Base-by-base conservation (phyloP, 768 basidiomycete species). In the Suillus subalutaceus region DNA sequence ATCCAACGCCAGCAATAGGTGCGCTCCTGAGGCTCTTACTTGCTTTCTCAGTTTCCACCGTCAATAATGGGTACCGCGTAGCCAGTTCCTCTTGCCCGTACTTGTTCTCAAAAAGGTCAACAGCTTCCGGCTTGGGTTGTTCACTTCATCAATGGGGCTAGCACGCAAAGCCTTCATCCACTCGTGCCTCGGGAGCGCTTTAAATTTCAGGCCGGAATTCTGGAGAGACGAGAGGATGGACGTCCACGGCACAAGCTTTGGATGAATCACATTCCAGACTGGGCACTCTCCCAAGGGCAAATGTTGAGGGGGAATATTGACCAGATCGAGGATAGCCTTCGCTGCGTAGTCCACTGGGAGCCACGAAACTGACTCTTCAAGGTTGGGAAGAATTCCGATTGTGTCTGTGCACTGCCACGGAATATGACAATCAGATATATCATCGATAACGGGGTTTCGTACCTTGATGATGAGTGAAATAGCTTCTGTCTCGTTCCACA, bases 261-360 rank as follows among this genome's bases (percentile, higher is more conserved):
- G 68, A 8, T 72, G 69, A 38, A 72, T 60, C 48, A 77, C 30
- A 15, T 75, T 66, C 50, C 69, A 74, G 16, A 76, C 73, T 15
- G 69, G 71, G 23, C 71, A 74, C 6, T 62, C 61, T 9, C 50
- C 63, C 10, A 40, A 41, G 12, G 6, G 58, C 18, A n/a, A n/a
- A 9, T 3, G 3, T 20, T 50, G 18, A 23, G 43, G 46, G 43
- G 69, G 63, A 18, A 70, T 60, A 1, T 56, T 62, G 6, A 83
- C 75, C 61, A 87, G 77, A 65, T 88, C 84, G 46, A 77, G 68
- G 67, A 87, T 84, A 20, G 79, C 79, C 41, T 75, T 75, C 9
- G 80, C 86, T 1, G 86, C 85, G 62, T 76, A 79, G 74, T 88
- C 80, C 61, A 86, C 84, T 0, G 86, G 85, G 2, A 88, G 77